Evolutionary conservation across 176 grass and related monocot species (phyloP).

Genomic region (Saccharum spontaneum): DNA sequence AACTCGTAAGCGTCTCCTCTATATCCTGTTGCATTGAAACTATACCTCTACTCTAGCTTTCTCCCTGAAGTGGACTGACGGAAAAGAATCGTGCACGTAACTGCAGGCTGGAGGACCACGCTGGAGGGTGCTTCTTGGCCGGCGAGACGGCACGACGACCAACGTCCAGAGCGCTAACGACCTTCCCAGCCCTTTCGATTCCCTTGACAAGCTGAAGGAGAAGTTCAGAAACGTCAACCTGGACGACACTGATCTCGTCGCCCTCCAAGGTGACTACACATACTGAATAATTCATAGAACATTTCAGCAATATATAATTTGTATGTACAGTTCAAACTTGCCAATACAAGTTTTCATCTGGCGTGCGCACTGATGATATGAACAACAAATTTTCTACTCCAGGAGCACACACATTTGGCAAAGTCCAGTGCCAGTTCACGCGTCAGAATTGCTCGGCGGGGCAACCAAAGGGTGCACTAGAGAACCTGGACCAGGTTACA

Average conservation of each 20-base stretch:
- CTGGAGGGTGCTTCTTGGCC: conserved; percentile 8
- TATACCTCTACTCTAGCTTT: neutral
- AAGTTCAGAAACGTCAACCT: conserved; percentile 56
- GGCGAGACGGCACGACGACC: neutral
- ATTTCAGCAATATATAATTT: neutral
- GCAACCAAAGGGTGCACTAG: neutral
- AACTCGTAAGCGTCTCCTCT: neutral
- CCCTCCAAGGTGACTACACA: conserved; percentile 44
- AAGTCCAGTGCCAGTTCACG: conserved; percentile 32
- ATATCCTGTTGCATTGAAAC: neutral
- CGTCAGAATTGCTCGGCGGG: conserved; percentile 28
- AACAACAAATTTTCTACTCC: neutral
- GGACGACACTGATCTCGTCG: conserved; percentile 40
- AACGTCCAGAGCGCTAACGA: conserved; percentile 24
- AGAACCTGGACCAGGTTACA: conserved; percentile 38
- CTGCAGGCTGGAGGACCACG: neutral
- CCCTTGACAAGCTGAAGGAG: conserved; percentile 21
- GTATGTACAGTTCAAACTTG: neutral
- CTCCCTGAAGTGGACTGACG: neutral
- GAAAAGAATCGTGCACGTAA: neutral
- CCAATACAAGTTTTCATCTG: too few species aligned
- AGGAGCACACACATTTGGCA: conserved; percentile 54
- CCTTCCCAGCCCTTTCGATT: conserved; percentile 50
- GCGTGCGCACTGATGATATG: neutral
- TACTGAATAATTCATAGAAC: neutral